Base-by-base conservation (phyloP, 2,329 filamentous ascomycete genomes). In the Chlorencoelia australis region DNA sequence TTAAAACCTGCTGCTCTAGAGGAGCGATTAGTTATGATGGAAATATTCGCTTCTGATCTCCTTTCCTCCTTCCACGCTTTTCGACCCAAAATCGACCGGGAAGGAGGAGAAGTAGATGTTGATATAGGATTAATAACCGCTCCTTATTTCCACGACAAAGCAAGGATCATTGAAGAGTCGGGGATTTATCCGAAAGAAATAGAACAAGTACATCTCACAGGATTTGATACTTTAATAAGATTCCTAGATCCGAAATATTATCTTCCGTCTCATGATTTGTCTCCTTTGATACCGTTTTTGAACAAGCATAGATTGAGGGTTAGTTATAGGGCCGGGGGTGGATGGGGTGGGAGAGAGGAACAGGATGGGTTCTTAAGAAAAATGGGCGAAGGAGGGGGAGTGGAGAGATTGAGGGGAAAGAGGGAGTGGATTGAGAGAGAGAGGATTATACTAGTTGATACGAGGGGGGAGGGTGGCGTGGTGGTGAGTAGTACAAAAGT, bases 161-260 rank as follows among this genome's bases (percentile, higher is more conserved):
- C 75, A 6, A 47, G 52, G 9, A 74, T 73, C 1, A 75, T 88
- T 18, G 60, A 65, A 0, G 51, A 56, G 7, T 56, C 58, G 0
- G 60, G 62, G 0, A 61, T 63, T 24, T 75, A 52, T 46, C 27
- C 38, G 28, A 9, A 19, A 52, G 35, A 34, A 7, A 42, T 38
- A 6, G 62, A 68, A 35, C 80, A 86, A 49, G 61, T 82, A 4
- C 83, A 83, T 50, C 69, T 88, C 2, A 71, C 75, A 2, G 84
- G 84, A 18, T 89, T 76, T 54, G 83, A 89, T 50, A 89, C 83
- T 0, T 60, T 88, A 5, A 73, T 81, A 11, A 71, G 83, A 14
- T 74, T 89, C 35, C 73, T 83, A 36, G 66, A 82, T 32, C 70
- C 79, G 0, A 83, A 81, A 54, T 89, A 89, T 59, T 85, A 86